These are phyloP conservation scores for Diaporthe velutina DNA, from an alignment of 2,329 filamentous ascomycete genomes.

Conservation along the genomic window DNA sequence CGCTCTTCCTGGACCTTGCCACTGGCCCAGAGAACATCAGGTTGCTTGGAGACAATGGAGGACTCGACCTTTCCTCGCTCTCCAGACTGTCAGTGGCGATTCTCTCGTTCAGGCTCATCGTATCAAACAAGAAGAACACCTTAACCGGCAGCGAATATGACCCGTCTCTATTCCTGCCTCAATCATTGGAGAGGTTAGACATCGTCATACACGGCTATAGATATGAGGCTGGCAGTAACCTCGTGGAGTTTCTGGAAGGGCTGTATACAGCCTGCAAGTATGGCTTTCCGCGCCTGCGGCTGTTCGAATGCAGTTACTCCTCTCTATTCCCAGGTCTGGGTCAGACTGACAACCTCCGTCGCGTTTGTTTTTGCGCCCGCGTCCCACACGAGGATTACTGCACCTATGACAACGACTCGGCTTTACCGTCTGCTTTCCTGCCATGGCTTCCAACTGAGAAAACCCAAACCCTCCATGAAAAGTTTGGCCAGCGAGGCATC, in stretches of 20 bases:
- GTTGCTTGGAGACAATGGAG: background rate
- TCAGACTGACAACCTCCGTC: background rate
- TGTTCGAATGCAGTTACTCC: background rate
- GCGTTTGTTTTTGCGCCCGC: background rate
- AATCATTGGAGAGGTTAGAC: background rate
- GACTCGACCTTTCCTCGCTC: background rate
- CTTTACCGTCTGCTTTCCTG: background rate
- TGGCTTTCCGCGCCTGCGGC: background rate
- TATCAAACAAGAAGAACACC: background rate
- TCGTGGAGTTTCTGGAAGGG: background rate
- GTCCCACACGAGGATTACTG: background rate
- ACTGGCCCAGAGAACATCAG: background rate
- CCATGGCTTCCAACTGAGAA: background rate
- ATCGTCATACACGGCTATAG: background rate
- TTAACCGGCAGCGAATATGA: background rate
- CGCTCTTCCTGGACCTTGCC: background rate
- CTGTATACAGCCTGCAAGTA: background rate
- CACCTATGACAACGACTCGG: background rate
- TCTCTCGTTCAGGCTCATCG: background rate
- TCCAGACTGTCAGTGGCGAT: background rate
- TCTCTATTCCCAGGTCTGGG: background rate
- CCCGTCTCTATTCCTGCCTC: background rate
- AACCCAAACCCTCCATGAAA: background rate
- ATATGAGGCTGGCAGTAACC: background rate
- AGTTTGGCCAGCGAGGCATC: background rate